These are phyloP conservation scores for Sphagnum fallax DNA, from an alignment of 228 moss, liverwort and hornwort genomes.

Conservation along the genomic window DNA sequence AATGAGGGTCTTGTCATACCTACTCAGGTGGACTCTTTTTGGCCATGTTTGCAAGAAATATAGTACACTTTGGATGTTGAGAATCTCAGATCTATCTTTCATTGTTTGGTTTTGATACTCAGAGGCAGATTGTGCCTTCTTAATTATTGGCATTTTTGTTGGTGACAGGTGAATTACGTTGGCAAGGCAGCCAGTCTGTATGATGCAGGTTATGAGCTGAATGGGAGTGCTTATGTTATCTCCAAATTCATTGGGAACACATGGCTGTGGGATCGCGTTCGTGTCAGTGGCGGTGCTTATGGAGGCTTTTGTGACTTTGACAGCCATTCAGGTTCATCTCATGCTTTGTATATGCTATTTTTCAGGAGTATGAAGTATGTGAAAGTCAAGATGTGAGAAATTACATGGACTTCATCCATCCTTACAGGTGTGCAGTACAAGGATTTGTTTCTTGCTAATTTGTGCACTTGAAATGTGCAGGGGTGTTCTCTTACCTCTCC, in stretches of 20 bases:
- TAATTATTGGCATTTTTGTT: not conserved
- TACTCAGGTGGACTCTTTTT: constrained; percentile 56
- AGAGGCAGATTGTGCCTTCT: not conserved
- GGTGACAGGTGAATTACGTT: constrained; percentile 86
- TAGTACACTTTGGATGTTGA: not conserved
- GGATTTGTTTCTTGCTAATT: not conserved
- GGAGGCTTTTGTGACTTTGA: constrained; percentile 99
- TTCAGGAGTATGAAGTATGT: not conserved
- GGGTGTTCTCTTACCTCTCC: constrained; percentile 83
- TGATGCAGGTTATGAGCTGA: constrained; percentile 78
- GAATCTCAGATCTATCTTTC: not conserved
- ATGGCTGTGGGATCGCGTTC: constrained; percentile 99
- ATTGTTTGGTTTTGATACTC: not conserved
- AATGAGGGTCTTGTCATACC: constrained; percentile 94
- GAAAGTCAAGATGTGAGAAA: not conserved
- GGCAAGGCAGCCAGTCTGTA: constrained; percentile 92
- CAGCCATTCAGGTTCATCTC: constrained; percentile 72
- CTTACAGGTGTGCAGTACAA: no score
- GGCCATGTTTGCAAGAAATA: not conserved
- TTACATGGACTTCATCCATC: not conserved
- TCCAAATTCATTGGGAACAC: constrained; percentile 92
- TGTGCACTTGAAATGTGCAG: constrained; percentile 25
- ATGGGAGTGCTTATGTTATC: constrained; percentile 91
- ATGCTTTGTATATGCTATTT: not conserved
- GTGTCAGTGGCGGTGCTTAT: constrained; percentile 98